Conservation (phyloP, 495 filamentous ascomycete species). For the Amniculicola lignicola region DNA sequence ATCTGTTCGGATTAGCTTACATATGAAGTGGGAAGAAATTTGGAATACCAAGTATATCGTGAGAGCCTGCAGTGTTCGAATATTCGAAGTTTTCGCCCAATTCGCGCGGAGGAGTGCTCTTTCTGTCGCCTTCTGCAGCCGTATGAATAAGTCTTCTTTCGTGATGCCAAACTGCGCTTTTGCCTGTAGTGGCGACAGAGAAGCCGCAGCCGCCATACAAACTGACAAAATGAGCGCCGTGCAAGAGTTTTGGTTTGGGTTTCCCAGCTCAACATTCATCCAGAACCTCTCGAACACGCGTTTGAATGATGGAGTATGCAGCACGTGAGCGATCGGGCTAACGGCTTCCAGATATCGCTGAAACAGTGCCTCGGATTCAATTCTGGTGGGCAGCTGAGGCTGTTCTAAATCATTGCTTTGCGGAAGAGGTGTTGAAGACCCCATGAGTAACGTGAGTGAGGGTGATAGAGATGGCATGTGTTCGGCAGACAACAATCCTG, state of each 20-base stretch:
- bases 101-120: constrained; percentile 29
- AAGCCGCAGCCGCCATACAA: constrained; percentile 33
- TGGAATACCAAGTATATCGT: constrained; percentile 31
- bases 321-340: constrained; percentile 30
- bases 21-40: not conserved
- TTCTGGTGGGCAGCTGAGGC: constrained; percentile 23
- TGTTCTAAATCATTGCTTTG: constrained; percentile 12
- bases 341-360: constrained; percentile 31
- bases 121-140: constrained; percentile 30
- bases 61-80: constrained; percentile 32
- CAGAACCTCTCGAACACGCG: constrained; percentile 31
- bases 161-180: constrained; percentile 33
- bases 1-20: constrained; percentile 21
- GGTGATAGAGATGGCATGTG: constrained; percentile 31
- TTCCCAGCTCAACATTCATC: constrained; percentile 31
- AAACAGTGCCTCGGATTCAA: constrained; percentile 27
- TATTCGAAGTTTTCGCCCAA: constrained; percentile 34
- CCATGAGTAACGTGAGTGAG: constrained; percentile 27
- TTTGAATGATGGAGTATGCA: constrained; percentile 33
- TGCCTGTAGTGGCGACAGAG: constrained; percentile 26
- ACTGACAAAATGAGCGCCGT: constrained; percentile 29
- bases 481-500: constrained; percentile 28
- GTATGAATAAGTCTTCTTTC: constrained; percentile 31
- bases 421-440: constrained; percentile 1
- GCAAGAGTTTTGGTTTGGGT: constrained; percentile 28